Base-by-base conservation (phyloP, 805 yeast genomes). In the Wickerhamiella kurtzmanii region DNA sequence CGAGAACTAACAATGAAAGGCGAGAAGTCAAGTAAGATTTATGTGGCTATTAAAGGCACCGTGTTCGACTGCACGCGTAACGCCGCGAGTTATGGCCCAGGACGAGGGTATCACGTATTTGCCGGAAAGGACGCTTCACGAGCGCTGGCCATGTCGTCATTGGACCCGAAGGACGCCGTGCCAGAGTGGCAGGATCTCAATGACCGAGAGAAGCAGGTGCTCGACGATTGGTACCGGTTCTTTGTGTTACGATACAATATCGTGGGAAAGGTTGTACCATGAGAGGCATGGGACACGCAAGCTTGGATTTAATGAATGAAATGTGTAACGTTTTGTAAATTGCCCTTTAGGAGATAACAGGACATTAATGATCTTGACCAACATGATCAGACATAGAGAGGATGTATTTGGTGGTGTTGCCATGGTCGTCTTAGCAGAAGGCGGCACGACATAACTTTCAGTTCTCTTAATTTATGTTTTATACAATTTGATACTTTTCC, bases 61-160 rank as follows among this genome's bases (percentile, higher is more conserved):
- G 76, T 86, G 9, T 86, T 83, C 60, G 95, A 85, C 57, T 95
- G 86, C 8, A 73, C 83, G 0, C 59, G 66, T 41, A 85, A 84
- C 57, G 55, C 61, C 11, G 75, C 72, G 15, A 79, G 79, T 37
- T 85, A 85, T 59, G 95, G 94, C 0, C 80, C 80, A 2, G 88
- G 87, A 0, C 74, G 76, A 50, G 77, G 80, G 19, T 86, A 85
- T 62, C 78, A 77, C 56, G 75, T 70, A 4, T 70, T 85, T 38
- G 83, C 78, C 8, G 95, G 89, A 3, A 76, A 74, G 52, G 95
- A 85, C 54, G 83, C 84, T 19, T 75, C 84, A 32, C 66, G 92
- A 48, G 81, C 89, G 2, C 66, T 85, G 45, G 95, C 83, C 1
- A 74, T 79, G 56, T 78, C 84, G 45, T 73, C 79, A 17, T 60